Evolutionary conservation across 805 yeast genomes (phyloP).

Genomic region (Metschnikowia corniflorae): DNA sequence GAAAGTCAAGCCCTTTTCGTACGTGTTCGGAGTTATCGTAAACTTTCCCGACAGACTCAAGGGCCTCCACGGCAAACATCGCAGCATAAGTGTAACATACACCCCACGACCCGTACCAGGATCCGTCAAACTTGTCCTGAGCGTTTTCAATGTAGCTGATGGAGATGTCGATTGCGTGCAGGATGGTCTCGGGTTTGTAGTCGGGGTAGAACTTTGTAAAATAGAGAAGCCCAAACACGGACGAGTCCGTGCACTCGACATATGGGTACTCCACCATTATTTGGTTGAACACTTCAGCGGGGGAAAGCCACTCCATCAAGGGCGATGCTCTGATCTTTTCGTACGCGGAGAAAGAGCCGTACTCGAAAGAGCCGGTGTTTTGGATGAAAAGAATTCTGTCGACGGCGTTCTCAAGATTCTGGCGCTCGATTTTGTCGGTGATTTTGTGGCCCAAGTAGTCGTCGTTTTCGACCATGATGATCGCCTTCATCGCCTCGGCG

Average conservation of each 20-base stretch:
- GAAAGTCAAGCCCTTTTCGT: slow-evolving; percentile 77
- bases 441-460: slow-evolving; percentile 36
- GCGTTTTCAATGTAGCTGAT: slow-evolving; percentile 62
- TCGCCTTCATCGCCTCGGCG: slow-evolving; percentile 91
- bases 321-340: slow-evolving; percentile 83
- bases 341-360: slow-evolving; percentile 90
- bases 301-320: slow-evolving; percentile 72
- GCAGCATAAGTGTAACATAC: slow-evolving; percentile 93
- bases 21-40: slow-evolving; percentile 64
- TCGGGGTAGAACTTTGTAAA: slow-evolving; percentile 61
- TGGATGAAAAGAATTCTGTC: slow-evolving; percentile 76
- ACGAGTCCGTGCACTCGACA: slow-evolving; percentile 96
- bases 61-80: slow-evolving; percentile 96
- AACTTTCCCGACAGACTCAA: slow-evolving; percentile 60
- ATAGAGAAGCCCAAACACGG: slow-evolving; percentile 81
- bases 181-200: slow-evolving; percentile 65
- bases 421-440: slow-evolving; percentile 48
- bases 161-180: slow-evolving; percentile 69
- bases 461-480: slow-evolving; percentile 80
- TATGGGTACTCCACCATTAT: slow-evolving; percentile 99
- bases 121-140: slow-evolving; percentile 72
- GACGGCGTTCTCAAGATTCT: slow-evolving; percentile 60
- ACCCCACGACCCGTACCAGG: slow-evolving; percentile 99
- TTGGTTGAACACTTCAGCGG: slow-evolving; percentile 97
- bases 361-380: slow-evolving; percentile 72